Evolutionary conservation across 441 rosid species (phyloP).

Genomic region (Corymbia citriodora): DNA sequence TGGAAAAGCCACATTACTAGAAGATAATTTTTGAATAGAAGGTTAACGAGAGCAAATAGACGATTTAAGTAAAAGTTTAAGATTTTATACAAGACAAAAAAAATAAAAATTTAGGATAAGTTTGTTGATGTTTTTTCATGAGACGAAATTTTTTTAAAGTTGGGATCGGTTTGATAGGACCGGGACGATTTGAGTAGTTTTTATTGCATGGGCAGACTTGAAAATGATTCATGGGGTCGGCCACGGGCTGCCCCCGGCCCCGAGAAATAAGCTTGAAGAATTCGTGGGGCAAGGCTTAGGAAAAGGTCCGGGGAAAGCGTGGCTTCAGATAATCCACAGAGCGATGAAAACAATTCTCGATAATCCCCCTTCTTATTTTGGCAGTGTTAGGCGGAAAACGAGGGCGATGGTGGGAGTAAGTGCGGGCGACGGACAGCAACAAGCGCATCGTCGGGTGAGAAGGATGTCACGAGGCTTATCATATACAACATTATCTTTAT

Average conservation of each 20-base stretch:
- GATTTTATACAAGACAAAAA: background rate
- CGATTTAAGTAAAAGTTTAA: background rate
- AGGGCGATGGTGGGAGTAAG: background rate
- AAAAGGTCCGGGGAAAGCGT: background rate
- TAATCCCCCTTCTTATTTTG: background rate
- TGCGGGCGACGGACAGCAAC: background rate
- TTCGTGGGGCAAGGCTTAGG: background rate
- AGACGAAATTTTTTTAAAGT: too few species aligned
- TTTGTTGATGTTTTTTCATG: too few species aligned
- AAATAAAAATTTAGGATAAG: too few species aligned
- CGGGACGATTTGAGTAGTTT: background rate
- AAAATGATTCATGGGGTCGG: background rate
- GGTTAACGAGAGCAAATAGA: too few species aligned
- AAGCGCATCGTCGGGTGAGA: background rate
- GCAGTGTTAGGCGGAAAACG: background rate
- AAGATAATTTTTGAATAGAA: too few species aligned
- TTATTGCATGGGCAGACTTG: background rate
- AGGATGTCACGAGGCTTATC: background rate
- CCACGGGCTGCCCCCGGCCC: background rate
- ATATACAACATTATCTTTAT: background rate
- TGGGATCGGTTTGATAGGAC: background rate
- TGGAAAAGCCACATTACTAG: background rate
- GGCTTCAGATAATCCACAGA: background rate
- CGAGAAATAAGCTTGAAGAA: background rate
- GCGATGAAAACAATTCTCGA: background rate